Base-by-base conservation (phyloP, 1,139 yeast genomes). In the Dujonia santamariae region DNA sequence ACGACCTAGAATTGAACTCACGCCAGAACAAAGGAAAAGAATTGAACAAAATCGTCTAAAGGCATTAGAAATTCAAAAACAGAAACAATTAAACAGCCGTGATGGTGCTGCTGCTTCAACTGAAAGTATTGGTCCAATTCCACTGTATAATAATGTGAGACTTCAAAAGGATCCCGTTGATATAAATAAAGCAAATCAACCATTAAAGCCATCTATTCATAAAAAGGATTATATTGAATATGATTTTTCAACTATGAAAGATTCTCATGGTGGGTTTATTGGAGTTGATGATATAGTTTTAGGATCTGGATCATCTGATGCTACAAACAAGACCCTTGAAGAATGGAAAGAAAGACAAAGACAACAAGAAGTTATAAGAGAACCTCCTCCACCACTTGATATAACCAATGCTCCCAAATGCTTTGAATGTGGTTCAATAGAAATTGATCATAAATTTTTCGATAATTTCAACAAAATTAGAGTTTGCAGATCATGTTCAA, bases 161-260 rank as follows among this genome's bases (percentile, higher is more conserved):
- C 50, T 53, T 13, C 37, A 52, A 19, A 46, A 47, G 33, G 42
- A 19, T 21, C 26, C 17, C 31, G 33, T 31, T 18, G 41, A 30
- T 37, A 53, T 35, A 35, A 48, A 26, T 47, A 54, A 30, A 45
- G 50, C 34, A 43, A 58, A 22, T 56, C 4, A 23, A 32, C 11
- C 41, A 40, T 32, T 34, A 38, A 12, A 44, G 38, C 79, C 79
- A 1, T 59, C 74, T 1, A 64, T 82, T 21, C 65, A 71, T 39
- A 75, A 72, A 31, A 63, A 71, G 29, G 87, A 87, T 53, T 94
- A 88, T 56, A 90, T 94, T 35, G 98, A 94, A 45, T 94, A 80
- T 59, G 96, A 94, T 57, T 77, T 94, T 46, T 76, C 97, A 3
- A 85, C 90, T 15, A 85, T 94, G 86, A 77, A 78, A 43, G 97